Conservation (phyloP, 805 yeast species). For the Clavispora santaluciae region DNA sequence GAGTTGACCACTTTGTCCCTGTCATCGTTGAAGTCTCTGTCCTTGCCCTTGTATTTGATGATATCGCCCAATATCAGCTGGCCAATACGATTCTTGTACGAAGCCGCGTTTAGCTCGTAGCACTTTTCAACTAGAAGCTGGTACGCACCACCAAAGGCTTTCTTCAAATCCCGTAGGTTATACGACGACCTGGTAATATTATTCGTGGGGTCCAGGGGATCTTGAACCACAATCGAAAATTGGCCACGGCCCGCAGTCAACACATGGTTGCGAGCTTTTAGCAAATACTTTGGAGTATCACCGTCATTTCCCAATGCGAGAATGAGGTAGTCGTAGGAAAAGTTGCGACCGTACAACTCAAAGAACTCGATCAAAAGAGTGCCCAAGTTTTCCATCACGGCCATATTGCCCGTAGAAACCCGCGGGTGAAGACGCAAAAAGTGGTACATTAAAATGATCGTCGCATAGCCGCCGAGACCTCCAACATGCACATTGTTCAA, state of each 20-base stretch:
- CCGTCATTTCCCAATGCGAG: constrained; percentile 52
- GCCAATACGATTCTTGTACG: constrained; percentile 63
- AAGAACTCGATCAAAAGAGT: constrained; percentile 85
- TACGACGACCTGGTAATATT: constrained; percentile 84
- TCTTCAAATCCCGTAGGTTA: constrained; percentile 71
- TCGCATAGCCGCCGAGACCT: constrained; percentile 91
- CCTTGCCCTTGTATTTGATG: constrained; percentile 67
- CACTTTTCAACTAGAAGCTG: constrained; percentile 71
- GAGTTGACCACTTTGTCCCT: constrained; percentile 57
- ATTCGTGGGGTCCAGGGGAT: constrained; percentile 80
- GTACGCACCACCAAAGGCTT: constrained; percentile 86
- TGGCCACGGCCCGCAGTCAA: constrained; percentile 48
- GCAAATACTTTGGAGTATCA: constrained; percentile 55
- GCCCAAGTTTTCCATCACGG: constrained; percentile 74
- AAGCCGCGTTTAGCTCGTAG: constrained; percentile 61
- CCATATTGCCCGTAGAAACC: constrained; percentile 58
- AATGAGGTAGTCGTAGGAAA: constrained; percentile 77
- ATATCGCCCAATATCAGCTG: constrained; percentile 76
- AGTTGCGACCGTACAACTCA: constrained; percentile 85
- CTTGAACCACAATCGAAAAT: constrained; percentile 74
- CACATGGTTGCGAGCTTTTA: constrained; percentile 50
- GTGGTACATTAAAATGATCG: constrained; percentile 80
- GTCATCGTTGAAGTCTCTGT: constrained; percentile 74
- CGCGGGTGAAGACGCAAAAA: constrained; percentile 79
- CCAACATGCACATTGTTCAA: constrained; percentile 88